phyloP scores from a whole-genome alignment of 768 basidiomycete genomes.

The Glaciozyma antarctica region DNA sequence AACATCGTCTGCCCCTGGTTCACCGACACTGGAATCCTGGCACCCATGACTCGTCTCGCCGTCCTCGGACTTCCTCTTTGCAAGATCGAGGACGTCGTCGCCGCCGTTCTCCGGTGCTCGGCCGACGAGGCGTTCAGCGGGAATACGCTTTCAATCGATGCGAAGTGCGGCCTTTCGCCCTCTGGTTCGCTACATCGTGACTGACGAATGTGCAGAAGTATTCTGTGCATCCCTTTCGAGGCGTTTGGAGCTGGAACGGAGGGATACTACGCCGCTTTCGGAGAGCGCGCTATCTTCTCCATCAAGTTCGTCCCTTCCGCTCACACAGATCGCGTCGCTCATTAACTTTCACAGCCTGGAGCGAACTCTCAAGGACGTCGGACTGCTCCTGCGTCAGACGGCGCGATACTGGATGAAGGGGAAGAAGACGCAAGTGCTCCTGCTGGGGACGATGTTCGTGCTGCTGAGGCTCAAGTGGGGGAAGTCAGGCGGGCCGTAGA shows the following conservation, averaged over 20 bases:
- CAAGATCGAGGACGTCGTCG: not conserved
- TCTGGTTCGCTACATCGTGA: not conserved
- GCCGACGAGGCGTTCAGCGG: not conserved
- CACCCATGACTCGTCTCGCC: not conserved
- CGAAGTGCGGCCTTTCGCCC: not conserved
- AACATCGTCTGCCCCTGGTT: conserved; percentile 2
- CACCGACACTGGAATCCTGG: not conserved
- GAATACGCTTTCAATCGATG: not conserved
- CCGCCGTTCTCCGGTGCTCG: not conserved
- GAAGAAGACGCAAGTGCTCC: too few relatives aligned
- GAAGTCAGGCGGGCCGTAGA: too few relatives aligned
- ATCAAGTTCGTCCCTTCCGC: not conserved
- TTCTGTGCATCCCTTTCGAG: not conserved
- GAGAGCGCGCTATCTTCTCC: not conserved
- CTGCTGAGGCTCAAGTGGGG: too few relatives aligned
- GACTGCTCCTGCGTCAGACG: not conserved
- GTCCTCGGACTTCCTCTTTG: not conserved
- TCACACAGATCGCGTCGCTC: too few relatives aligned
- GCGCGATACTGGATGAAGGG: not conserved
- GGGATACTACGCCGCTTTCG: not conserved
- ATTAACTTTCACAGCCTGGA: not conserved
- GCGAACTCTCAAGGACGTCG: not conserved
- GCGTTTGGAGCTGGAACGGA: not conserved
- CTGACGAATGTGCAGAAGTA: not conserved
- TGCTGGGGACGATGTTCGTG: too few relatives aligned